Evolutionary conservation across 192 early-diverging fungal species (phyloP), one percentile per base, ranked within the genome.

Genomic region (Dissophora ornata): DNA sequence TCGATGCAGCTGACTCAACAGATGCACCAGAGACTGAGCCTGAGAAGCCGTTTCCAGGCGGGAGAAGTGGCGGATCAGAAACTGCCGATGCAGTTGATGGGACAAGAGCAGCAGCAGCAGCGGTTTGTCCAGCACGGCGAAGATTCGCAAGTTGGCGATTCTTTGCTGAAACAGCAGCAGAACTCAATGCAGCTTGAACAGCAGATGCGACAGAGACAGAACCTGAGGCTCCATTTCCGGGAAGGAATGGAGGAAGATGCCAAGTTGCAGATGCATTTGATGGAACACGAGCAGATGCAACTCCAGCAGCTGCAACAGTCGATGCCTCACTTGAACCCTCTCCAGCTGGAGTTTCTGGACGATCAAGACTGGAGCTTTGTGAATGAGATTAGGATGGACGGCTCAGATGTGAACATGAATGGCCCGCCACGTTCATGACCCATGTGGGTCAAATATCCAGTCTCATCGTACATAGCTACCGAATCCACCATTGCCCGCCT

Each of bases 201-300:
- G 29, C 68, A 69, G 57, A 69, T 69, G 67, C 40, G 60, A 26
- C 67, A 69, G 49, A 47, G 67, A 21, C 29, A 41, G 40, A 60
- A 46, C n/a, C n/a, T 75, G 29, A 56, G 57, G 21, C 71, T 36
- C 13, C 71, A 51, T 19, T 65, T 75, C 44, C 62, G 71, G n/a
- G 63, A 67, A 46, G 50, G 32, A n/a, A 62, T 70, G 30, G 71
- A 75, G 11, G 71, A 66, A 36, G 62, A 75, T 9, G 63, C 66
- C 25, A 57, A 58, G 57, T 21, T 75, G 15, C 62, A 65, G 44
- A 33, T 75, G 11, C 62, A 67, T 21, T 26, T 61, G 49, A 77
- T 77, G 73, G 73, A 77, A 34, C 73, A 67, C 16, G 73, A 77
- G 47, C 73, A 67, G 47, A 77, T 77, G 73, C 58, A 67, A 30